Evolutionary conservation across 352 stramenopile genomes (phyloP), one percentile per base, ranked within the genome.

Genomic region (Phytophthora quininea): DNA sequence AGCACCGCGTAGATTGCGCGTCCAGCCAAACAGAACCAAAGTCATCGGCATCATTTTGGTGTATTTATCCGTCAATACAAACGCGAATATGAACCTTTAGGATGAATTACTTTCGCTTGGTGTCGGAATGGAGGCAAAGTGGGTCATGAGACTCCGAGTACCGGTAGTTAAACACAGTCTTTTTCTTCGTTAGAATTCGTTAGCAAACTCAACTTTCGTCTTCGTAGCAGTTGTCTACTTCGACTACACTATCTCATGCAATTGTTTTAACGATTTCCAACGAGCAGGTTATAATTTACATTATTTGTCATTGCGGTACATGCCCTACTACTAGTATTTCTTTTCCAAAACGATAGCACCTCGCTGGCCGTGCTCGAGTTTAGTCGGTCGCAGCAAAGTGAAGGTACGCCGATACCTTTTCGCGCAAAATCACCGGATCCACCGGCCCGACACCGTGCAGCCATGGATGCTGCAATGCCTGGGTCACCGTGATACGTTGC

Each of bases 381-480:
- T 66, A 63, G 12, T 62, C 68, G 29, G 53, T 69, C 15, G 55
- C 58, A 58, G 62, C 59, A 37, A 54, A 32, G 54, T 65, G 58
- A 3, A 82, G 71, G 49, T 82, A 73, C 9, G 76, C 76, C 14
- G 52, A 55, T 61, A 90, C 85, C 3, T 84, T 70, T 15, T 61
- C 37, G 30, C 57, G 37, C 24, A 90, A 67, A 2, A 73, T 50
- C 0, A 45, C 42, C 10, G 53, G 54, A 58, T 90, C 75, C 29
- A 93, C 75, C 15, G 47, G 62, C 53, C 77, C 62, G 15, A 79
- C 79, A 56, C 79, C 72, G 48, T 62, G 55, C 24, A 93, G 65
- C 83, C 83, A 93, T 47, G 82, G 70, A 66, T 93, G 85, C 43
- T 77, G 54, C 38, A 93, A 62, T 12, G 80, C 80, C 61, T 93